Conservation (phyloP, 768 basidiomycete species). For the Suillus americanus region DNA sequence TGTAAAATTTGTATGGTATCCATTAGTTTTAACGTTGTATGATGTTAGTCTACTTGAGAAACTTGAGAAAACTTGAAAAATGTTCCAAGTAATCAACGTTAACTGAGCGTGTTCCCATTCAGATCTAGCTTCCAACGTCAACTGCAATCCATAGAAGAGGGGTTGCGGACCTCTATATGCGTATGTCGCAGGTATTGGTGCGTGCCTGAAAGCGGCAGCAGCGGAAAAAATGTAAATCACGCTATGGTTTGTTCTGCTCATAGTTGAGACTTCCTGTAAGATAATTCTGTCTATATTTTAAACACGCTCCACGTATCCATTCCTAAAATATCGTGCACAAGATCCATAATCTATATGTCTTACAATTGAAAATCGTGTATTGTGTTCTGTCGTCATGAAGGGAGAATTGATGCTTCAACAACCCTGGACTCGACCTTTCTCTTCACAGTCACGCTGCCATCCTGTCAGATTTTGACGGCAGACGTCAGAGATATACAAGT, state of each 20-base stretch:
- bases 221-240: not conserved
- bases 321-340: not conserved
- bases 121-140: not conserved
- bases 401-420: conserved; percentile 16
- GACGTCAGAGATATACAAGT: not conserved
- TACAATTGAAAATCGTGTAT: not conserved
- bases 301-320: not conserved
- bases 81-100: not conserved
- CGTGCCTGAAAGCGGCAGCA: not conserved
- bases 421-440: conserved; percentile 30
- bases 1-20: not conserved
- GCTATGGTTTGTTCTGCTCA: not conserved
- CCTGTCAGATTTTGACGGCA: conserved; percentile 35
- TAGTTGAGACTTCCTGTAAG: not conserved
- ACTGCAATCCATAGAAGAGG: too few relatives aligned
- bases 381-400: not conserved
- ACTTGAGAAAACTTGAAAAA: not conserved
- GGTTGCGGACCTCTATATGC: not conserved
- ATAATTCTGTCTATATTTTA: not conserved
- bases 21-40: too few relatives aligned
- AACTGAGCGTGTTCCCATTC: not conserved
- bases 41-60: too few relatives aligned
- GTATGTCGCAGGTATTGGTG: not conserved
- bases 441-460: conserved; percentile 69
- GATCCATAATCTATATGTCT: too few relatives aligned